phyloP scores from a whole-genome alignment of 139 green algal genomes.

The Chlamydomonas asymmetrica region DNA sequence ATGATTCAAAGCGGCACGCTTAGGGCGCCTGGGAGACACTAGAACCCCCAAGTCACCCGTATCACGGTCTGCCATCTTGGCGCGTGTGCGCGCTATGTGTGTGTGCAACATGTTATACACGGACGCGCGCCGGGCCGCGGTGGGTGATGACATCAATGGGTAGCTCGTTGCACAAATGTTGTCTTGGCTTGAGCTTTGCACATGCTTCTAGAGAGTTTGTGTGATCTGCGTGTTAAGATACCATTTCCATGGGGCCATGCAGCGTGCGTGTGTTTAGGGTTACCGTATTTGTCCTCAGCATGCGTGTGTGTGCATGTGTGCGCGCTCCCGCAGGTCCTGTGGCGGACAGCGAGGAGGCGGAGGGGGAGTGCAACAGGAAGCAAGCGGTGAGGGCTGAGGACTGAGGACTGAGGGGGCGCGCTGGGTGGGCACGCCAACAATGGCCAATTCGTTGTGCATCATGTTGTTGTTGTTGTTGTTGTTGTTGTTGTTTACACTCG shows the following conservation, averaged over 20 bases:
- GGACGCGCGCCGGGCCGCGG: too few relatives aligned
- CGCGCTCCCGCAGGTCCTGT: constrained; percentile 4
- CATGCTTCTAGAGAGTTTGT: background rate
- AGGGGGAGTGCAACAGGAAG: constrained; percentile 10
- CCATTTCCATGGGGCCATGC: constrained; percentile 12
- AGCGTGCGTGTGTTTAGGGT: background rate
- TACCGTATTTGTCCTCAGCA: too few relatives aligned
- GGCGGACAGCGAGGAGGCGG: constrained; percentile 23
- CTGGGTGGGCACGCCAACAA: background rate
- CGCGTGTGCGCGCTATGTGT: too few relatives aligned
- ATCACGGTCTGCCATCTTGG: too few relatives aligned
- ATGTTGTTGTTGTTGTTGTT: background rate
- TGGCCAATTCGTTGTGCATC: background rate
- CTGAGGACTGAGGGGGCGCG: background rate
- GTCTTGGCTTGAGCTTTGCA: background rate
- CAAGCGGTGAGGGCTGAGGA: background rate
- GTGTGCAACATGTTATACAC: too few relatives aligned
- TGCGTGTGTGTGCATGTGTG: too few relatives aligned
- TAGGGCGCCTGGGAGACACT: too few relatives aligned
- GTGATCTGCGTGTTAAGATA: background rate
- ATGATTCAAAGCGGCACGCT: too few relatives aligned
- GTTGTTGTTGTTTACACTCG: background rate
- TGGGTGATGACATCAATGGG: too few relatives aligned
- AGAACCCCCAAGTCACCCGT: too few relatives aligned
- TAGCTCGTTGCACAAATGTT: too few relatives aligned